Evolutionary conservation across 2,329 filamentous ascomycete genomes (phyloP).

Genomic region (Aspergillus sp.): DNA sequence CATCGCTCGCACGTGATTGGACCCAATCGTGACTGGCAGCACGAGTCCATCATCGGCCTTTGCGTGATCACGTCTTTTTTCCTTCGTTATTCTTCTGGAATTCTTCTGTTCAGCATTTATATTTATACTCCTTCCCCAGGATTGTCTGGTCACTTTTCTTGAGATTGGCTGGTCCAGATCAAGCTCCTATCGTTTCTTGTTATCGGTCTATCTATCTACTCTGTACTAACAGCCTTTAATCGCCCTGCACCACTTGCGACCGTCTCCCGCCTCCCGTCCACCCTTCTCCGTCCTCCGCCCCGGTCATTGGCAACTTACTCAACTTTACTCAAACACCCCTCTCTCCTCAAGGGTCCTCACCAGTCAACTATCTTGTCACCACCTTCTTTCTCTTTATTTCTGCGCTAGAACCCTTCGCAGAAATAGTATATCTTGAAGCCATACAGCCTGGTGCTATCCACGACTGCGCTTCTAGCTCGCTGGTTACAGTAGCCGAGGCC

Average conservation of each 20-base stretch:
- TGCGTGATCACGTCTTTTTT: conserved; percentile 20
- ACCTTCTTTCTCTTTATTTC: background rate
- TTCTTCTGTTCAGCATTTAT: no score
- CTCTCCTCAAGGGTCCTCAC: background rate
- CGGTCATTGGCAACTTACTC: background rate
- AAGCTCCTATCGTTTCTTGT: background rate
- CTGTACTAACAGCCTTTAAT: background rate
- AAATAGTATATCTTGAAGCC: background rate
- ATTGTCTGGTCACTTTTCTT: background rate
- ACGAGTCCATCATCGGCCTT: conserved; percentile 18
- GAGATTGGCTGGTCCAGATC: conserved; percentile 12
- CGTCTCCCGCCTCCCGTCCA: background rate
- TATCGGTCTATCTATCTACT: background rate
- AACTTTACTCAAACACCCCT: background rate
- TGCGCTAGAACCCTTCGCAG: background rate
- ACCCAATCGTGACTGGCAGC: conserved; percentile 7
- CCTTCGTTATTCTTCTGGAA: background rate
- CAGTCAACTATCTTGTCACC: background rate
- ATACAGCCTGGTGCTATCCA: background rate
- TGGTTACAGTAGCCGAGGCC: background rate
- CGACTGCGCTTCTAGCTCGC: background rate
- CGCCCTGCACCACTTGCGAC: background rate
- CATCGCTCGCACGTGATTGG: conserved; percentile 24
- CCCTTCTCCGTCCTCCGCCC: background rate
- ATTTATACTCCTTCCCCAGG: background rate